phyloP scores from a whole-genome alignment of 805 yeast species.

The Kodamaea kaohsiungensis region DNA sequence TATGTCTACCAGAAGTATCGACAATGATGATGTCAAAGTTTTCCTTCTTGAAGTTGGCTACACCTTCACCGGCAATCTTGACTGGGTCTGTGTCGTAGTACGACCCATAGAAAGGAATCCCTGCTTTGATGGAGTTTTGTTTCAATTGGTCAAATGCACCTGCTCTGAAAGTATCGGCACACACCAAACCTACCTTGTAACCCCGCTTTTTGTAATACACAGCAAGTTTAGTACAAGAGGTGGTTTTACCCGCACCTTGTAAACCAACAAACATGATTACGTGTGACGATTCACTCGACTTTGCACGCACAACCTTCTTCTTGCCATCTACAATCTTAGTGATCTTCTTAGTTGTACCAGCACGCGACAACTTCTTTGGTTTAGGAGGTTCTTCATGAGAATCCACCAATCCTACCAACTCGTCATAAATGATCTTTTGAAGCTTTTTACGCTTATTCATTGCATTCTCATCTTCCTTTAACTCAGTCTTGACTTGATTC shows the following conservation, averaged over 20 bases:
- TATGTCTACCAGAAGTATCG: conserved; percentile 97
- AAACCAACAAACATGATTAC: conserved; percentile 97
- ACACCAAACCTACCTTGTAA: conserved; percentile 91
- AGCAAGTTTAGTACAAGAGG: conserved; percentile 95
- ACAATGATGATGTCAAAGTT: conserved; percentile 92
- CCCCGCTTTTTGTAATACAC: conserved; percentile 93
- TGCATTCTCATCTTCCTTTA: conserved; percentile 54
- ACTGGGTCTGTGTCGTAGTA: conserved; percentile 97
- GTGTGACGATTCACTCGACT: conserved; percentile 30
- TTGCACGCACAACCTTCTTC: conserved; percentile 22
- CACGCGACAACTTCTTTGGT: conserved; percentile 72
- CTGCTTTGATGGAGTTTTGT: conserved; percentile 94
- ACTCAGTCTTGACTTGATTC: conserved; percentile 51
- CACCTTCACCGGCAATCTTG: conserved; percentile 88
- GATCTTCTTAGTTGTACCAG: conserved; percentile 8
- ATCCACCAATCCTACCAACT: conserved; percentile 83
- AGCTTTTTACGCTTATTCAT: conserved; percentile 73
- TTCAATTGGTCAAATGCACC: conserved; percentile 99
- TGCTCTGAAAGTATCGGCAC: conserved; percentile 99
- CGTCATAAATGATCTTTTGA: conserved; percentile 94
- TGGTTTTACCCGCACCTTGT: conserved; percentile 99
- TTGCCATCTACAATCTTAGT: conserved; percentile 30
- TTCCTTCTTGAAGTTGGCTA: conserved; percentile 84
- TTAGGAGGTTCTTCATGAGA: conserved; percentile 63
- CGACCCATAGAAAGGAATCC: conserved; percentile 92